Evolutionary conservation across 306 rosid species (phyloP), one percentile per base, ranked within the genome.

Genomic region (Corylus heterophylla): DNA sequence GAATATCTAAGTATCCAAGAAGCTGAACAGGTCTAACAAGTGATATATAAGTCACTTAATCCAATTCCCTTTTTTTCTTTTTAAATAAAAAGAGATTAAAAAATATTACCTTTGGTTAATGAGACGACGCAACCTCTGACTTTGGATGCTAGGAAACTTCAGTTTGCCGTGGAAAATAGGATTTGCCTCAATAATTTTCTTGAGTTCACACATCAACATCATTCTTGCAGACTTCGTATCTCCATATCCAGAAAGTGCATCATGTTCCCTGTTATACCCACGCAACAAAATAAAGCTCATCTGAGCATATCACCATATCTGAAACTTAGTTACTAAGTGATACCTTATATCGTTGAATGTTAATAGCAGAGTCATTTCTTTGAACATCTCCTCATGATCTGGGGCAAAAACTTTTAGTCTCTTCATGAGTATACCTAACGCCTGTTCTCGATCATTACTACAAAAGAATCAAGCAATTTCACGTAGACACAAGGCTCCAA

Each of bases 341-440:
- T 71, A 79, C 88, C 81, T 85, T 76, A 82, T 82, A 51, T 85
- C 27, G 12, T 82, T 20, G 0, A 72, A 2, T 1, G 68, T 75
- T 51, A 82, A 22, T 11, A 85, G 74, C 4, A 13, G 68, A 56
- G 76, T 44, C 76, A 82, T 48, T 1, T 76, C 81, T 76, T 49
- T 76, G 7, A 54, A 58, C 29, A 79, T 1, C 9, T 27, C 51
- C 54, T 75, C 64, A 66, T 76, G 71, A n/a, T 11, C 50, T 7
- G 55, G 50, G 48, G 42, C 8, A 50, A 78, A 82, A 17, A 78
- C 45, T 79, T 85, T 75, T 16, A 85, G 27, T 48, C 82, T 81
- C 70, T 78, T 85, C 42, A 39, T 14, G 31, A 85, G 86, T 31
- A 82, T 82, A 49, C 73, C 84, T 9, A 75, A 8, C 37, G 86